Percentiles rank a stretch among this genome's conserved stretches.
phyloP scores from a whole-genome alignment of 1,284 basidiomycete genomes.

The Puccinia coronata region DNA sequence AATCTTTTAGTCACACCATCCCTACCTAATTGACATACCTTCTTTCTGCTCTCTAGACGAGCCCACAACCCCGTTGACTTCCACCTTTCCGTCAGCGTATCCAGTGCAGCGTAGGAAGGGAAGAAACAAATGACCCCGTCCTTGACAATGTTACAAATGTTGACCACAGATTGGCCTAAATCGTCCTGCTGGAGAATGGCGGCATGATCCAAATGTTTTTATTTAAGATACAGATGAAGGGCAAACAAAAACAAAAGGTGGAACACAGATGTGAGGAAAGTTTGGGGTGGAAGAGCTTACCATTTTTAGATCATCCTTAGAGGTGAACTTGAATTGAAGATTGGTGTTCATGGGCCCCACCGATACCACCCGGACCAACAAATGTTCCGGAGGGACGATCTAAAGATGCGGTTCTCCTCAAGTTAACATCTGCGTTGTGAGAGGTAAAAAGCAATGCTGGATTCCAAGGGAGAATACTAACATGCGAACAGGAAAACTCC shows the following conservation, averaged over 20 bases:
- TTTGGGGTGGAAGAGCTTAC: constrained; percentile 61
- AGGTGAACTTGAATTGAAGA: constrained; percentile 80
- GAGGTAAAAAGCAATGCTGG: background rate
- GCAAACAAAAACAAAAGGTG: no score
- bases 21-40: constrained; percentile 60
- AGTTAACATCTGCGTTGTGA: background rate
- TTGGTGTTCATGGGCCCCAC: constrained; percentile 75
- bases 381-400: constrained; percentile 70
- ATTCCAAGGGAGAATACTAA: constrained; percentile 60
- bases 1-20: background rate
- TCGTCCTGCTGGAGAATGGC: constrained; percentile 68
- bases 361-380: constrained; percentile 75
- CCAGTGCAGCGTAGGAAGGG: constrained; percentile 84
- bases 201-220: background rate
- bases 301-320: constrained; percentile 69
- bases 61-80: constrained; percentile 66
- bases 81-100: constrained; percentile 72
- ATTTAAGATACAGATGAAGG: background rate
- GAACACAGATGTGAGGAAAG: no score
- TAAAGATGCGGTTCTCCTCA: background rate
- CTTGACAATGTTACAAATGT: constrained; percentile 75
- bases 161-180: constrained; percentile 77
- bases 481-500: constrained; percentile 87
- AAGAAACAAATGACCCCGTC: constrained; percentile 91
- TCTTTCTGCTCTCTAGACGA: constrained; percentile 73